Base-by-base conservation (phyloP, 257 asterid species). In the Penstemon eatonii region DNA sequence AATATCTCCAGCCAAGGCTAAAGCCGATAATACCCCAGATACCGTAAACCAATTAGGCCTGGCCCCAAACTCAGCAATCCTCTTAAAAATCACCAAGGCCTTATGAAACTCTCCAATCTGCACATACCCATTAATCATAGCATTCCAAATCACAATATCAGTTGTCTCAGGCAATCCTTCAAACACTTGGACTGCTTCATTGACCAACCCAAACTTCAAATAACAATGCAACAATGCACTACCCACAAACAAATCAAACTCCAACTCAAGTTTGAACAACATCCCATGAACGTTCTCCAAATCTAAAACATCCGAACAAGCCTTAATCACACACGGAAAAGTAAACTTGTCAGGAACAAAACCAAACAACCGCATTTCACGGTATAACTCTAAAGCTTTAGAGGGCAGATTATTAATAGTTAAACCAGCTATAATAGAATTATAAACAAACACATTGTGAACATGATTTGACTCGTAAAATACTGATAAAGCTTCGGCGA, bases 51-150 rank as follows among this genome's bases (percentile, higher is more conserved):
- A 71, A 56, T 79, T 92, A 1, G 91, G 92, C 11, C 75, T n/a
- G 39, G 82, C 73, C 69, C 82, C 83, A 36, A 40, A 53, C n/a
- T 75, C 87, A 50, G 60, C 77, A 90, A 89, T 83, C 79, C 85
- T 79, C 79, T 78, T 82, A 71, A 80, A 89, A 60, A 81, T 65
- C 66, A 50, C 63, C 56, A 83, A 45, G 37, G 93, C 83, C 75
- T 77, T 80, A 39, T 61, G 60, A 66, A 82, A 69, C 69, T 79
- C 85, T 6, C 95, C 87, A 19, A 75, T 67, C 65, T 78, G 81
- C 40, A 86, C 84, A 82, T 77, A 82, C 18, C 97, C 98, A 78
- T 82, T 87, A 68, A 89, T 81, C 96, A 92, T 86, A 7, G 98
- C 83, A 76, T 92, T 92, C 92, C 92, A 89, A 46, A 88, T 78